phyloP scores from a whole-genome alignment of 2,329 filamentous ascomycete genomes.

The Cladosporium velox region DNA sequence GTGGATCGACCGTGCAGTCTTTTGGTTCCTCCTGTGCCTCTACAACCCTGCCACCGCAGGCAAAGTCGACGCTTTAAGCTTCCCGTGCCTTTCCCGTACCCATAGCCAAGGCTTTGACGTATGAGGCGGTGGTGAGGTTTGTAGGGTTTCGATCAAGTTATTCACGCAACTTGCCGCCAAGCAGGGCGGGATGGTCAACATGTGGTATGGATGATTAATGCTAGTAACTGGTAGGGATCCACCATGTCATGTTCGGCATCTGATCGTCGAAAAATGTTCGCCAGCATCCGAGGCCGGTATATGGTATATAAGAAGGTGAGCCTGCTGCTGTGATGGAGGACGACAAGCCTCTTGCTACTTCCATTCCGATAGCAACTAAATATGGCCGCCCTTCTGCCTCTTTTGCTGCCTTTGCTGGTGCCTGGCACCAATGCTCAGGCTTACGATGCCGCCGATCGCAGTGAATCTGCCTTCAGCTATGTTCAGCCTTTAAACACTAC shows the following conservation, averaged over 20 bases:
- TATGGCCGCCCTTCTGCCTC: constrained; percentile 22
- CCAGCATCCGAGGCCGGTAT: neutral
- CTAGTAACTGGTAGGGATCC: neutral
- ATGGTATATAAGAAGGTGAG: constrained; percentile 6
- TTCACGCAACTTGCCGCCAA: constrained; percentile 16
- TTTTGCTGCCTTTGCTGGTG: constrained; percentile 18
- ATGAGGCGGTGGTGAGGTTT: constrained; percentile 9
- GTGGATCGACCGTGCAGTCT: constrained; percentile 1
- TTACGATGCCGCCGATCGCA: constrained; percentile 9
- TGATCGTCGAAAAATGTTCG: constrained; percentile 6
- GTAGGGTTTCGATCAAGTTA: constrained; percentile 7
- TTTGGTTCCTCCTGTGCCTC: neutral
- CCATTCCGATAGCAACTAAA: constrained; percentile 12
- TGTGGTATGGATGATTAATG: constrained; percentile 12
- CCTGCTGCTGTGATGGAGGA: neutral
- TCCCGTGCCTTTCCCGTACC: neutral
- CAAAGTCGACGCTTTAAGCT: constrained; percentile 1
- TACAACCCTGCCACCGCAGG: neutral
- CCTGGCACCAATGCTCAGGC: constrained; percentile 17
- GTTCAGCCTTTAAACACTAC: constrained; percentile 20
- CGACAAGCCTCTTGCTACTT: constrained; percentile 17
- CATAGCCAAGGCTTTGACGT: constrained; percentile 14
- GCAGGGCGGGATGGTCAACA: constrained; percentile 2
- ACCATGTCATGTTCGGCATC: constrained; percentile 13
- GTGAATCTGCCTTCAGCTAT: constrained; percentile 14